phyloP scores from a whole-genome alignment of 768 basidiomycete species.

The Dentipellis sp. region DNA sequence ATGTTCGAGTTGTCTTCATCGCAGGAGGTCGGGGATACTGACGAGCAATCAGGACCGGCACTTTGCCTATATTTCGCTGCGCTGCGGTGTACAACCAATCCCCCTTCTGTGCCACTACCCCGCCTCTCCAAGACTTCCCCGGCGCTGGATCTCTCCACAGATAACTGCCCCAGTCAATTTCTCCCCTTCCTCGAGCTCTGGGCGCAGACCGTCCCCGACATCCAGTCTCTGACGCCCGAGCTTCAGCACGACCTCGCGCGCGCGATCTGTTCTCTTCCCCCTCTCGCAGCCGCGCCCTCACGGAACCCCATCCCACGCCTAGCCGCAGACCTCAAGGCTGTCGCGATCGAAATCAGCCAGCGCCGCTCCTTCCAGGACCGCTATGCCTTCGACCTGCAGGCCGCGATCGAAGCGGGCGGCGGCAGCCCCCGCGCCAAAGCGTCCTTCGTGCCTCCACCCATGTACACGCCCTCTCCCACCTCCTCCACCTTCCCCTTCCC shows the following conservation, averaged over 20 bases:
- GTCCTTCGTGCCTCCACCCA: slow-evolving; percentile 64
- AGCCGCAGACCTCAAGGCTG: slow-evolving; percentile 73
- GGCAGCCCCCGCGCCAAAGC: slow-evolving; percentile 31
- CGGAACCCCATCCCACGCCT: slow-evolving; percentile 48
- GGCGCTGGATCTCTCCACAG: slow-evolving; percentile 49
- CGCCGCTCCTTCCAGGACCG: slow-evolving; percentile 76
- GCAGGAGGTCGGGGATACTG: neutral
- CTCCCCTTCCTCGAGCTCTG: slow-evolving; percentile 63
- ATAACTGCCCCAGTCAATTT: slow-evolving; percentile 67
- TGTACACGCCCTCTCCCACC: slow-evolving; percentile 29
- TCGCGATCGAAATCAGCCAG: slow-evolving; percentile 84
- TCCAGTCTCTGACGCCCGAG: slow-evolving; percentile 54
- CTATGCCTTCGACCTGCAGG: slow-evolving; percentile 67
- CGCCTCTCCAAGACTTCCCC: slow-evolving; percentile 35
- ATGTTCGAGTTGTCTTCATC: neutral
- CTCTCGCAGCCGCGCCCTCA: slow-evolving; percentile 18
- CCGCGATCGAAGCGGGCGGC: slow-evolving; percentile 61
- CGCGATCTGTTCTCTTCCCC: slow-evolving; percentile 54
- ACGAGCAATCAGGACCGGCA: slow-evolving; percentile 47
- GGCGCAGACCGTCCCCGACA: slow-evolving; percentile 53
- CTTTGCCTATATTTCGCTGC: slow-evolving; percentile 83
- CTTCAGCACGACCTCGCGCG: slow-evolving; percentile 78
- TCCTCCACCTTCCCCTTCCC: slow-evolving; percentile 15
- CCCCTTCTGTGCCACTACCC: slow-evolving; percentile 77
- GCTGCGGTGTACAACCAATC: slow-evolving; percentile 60